phyloP scores from a whole-genome alignment of 2,329 filamentous ascomycete species.

The Exophiala sp. region DNA sequence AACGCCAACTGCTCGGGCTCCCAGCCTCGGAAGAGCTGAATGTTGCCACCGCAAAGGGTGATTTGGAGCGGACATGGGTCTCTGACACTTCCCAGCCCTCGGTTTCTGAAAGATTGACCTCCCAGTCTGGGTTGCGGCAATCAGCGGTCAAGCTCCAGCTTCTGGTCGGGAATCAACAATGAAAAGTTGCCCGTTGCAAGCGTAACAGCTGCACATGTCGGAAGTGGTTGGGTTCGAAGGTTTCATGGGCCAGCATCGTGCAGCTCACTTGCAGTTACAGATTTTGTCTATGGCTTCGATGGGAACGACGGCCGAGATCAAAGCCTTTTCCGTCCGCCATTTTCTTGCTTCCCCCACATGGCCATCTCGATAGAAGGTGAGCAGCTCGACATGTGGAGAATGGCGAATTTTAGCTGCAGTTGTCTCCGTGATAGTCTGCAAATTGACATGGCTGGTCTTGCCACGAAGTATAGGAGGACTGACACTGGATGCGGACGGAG shows the following conservation, averaged over 20 bases:
- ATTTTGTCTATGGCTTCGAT: not conserved
- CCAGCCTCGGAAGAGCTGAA: too few relatives aligned
- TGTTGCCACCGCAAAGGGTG: too few relatives aligned
- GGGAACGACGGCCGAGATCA: not conserved
- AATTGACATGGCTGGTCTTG: not conserved
- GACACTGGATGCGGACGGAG: too few relatives aligned
- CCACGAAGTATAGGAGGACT: not conserved
- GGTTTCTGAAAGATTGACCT: too few relatives aligned
- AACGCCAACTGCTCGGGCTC: too few relatives aligned
- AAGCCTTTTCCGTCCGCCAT: not conserved
- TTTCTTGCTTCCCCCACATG: not conserved
- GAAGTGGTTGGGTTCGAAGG: not conserved
- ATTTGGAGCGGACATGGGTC: too few relatives aligned
- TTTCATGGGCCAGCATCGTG: not conserved
- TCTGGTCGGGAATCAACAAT: too few relatives aligned
- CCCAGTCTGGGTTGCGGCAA: too few relatives aligned
- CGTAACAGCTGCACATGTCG: too few relatives aligned
- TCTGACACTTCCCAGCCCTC: too few relatives aligned
- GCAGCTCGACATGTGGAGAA: not conserved
- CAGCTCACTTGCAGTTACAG: not conserved
- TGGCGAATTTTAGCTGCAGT: not conserved
- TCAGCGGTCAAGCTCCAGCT: too few relatives aligned
- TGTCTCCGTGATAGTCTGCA: not conserved
- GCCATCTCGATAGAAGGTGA: not conserved
- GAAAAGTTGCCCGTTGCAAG: too few relatives aligned